Evolutionary conservation across 2,329 filamentous ascomycete species (phyloP).

Genomic region (Colletotrichum karsti): DNA sequence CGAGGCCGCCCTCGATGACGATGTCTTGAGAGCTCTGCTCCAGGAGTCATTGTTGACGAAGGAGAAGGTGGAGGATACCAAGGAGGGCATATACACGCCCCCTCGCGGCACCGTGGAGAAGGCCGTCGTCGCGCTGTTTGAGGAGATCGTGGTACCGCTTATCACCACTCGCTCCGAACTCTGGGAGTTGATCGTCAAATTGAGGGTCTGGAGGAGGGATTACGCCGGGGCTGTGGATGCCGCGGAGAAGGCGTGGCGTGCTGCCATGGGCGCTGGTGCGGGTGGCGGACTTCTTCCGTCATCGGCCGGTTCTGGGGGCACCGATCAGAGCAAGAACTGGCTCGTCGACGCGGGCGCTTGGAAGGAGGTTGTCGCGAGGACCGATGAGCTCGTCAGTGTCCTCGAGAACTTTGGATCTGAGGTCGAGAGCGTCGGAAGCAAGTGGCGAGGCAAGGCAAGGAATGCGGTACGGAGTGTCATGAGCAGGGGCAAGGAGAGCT

Average conservation of each 20-base stretch:
- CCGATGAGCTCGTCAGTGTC: constrained; percentile 81
- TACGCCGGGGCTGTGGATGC: constrained; percentile 80
- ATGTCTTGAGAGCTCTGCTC: constrained; percentile 77
- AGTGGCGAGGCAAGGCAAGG: constrained; percentile 90
- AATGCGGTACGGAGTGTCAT: constrained; percentile 86
- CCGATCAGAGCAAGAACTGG: constrained; percentile 46
- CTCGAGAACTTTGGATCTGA: constrained; percentile 81
- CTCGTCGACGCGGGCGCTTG: constrained; percentile 71
- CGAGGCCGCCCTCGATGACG: constrained; percentile 80
- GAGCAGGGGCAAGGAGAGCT: constrained; percentile 81
- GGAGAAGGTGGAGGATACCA: constrained; percentile 42
- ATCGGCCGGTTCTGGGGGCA: constrained; percentile 24
- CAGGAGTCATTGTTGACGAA: constrained; percentile 69
- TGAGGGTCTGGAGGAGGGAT: constrained; percentile 78
- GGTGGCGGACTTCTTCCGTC: constrained; percentile 19
- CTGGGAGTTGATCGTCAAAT: constrained; percentile 77
- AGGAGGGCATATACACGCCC: constrained; percentile 45
- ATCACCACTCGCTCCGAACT: constrained; percentile 83
- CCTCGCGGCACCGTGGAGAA: constrained; percentile 68
- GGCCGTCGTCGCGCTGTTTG: constrained; percentile 76
- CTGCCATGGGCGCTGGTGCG: constrained; percentile 50
- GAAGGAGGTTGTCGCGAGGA: constrained; percentile 78
- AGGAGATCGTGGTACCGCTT: constrained; percentile 79
- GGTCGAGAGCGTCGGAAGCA: constrained; percentile 74
- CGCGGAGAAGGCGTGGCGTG: constrained; percentile 90